A percentile compares a stretch with the other conserved stretches of the same genome.
These are phyloP conservation scores for Ophiostoma ulmi DNA, from an alignment of 2,329 filamentous ascomycete species.

Conservation along the genomic window DNA sequence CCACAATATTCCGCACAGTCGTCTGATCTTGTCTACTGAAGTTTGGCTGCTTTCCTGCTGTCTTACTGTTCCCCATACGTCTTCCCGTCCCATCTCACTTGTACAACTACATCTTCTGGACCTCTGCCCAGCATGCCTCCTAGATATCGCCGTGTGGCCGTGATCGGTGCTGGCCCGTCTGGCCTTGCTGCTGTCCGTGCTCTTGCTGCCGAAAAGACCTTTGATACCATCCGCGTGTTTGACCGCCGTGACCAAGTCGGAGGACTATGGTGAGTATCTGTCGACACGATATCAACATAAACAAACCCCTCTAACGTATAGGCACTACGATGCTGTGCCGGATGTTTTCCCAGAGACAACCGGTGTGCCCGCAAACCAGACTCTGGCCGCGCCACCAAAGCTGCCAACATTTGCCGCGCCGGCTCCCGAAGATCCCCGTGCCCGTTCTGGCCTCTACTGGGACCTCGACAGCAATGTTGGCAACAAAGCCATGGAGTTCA, in stretches of 20 bases:
- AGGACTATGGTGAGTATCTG: neutral
- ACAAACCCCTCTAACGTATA: neutral
- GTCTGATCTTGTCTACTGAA: neutral
- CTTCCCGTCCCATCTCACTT: too few relatives aligned
- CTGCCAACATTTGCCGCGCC: neutral
- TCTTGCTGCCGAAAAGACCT: conserved; percentile 38
- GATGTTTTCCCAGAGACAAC: neutral
- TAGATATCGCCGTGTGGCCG: conserved; percentile 34
- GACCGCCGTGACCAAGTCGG: conserved; percentile 31
- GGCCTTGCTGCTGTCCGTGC: conserved; percentile 31
- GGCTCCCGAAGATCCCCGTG: neutral
- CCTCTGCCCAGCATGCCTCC: neutral
- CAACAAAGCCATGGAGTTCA: conserved; percentile 55
- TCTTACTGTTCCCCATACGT: neutral
- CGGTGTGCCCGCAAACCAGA: neutral
- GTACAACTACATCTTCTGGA: neutral
- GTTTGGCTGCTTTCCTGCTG: neutral
- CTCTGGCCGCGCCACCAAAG: neutral
- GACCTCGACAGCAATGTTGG: conserved; percentile 56
- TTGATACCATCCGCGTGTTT: conserved; percentile 40
- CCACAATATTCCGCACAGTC: neutral
- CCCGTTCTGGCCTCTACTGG: conserved; percentile 14
- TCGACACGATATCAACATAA: too few relatives aligned
- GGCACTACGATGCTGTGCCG: neutral
- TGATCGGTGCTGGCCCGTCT: conserved; percentile 42